These are phyloP conservation scores for Xylariaceae sp. DNA, from an alignment of 2,329 filamentous ascomycete species.

Conservation along the genomic window DNA sequence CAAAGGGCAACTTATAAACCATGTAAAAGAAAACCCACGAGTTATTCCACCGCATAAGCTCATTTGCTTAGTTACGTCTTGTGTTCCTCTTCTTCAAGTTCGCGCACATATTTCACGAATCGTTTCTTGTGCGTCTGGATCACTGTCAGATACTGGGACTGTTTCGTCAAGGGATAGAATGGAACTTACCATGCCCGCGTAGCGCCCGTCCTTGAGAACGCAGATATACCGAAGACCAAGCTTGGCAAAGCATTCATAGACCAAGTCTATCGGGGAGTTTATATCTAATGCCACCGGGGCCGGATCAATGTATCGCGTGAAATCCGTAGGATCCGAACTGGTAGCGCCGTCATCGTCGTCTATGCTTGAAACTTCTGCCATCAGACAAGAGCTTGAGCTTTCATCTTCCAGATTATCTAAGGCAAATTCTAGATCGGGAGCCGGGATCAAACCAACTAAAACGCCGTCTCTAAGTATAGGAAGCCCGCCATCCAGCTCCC, in stretches of 20 bases:
- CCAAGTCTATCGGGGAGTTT: slow-evolving; percentile 84
- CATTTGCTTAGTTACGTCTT: slow-evolving; percentile 14
- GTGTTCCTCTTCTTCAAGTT: slow-evolving; percentile 59
- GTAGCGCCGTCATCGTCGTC: slow-evolving; percentile 59
- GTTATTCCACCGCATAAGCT: background rate
- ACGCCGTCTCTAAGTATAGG: slow-evolving; percentile 76
- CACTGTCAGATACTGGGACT: slow-evolving; percentile 16
- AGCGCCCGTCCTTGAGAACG: slow-evolving; percentile 77
- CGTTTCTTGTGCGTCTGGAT: slow-evolving; percentile 86
- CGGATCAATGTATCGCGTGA: slow-evolving; percentile 87
- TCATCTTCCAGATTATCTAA: slow-evolving; percentile 80
- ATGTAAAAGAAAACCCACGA: background rate
- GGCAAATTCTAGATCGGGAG: slow-evolving; percentile 88
- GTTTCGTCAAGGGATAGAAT: background rate
- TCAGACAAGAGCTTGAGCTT: slow-evolving; percentile 69
- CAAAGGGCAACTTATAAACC: background rate
- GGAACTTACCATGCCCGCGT: slow-evolving; percentile 73
- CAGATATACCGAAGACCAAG: slow-evolving; percentile 90
- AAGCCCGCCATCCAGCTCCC: slow-evolving; percentile 87
- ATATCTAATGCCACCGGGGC: slow-evolving; percentile 86
- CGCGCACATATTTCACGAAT: slow-evolving; percentile 91
- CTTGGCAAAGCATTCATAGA: slow-evolving; percentile 96
- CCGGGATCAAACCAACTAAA: slow-evolving; percentile 86
- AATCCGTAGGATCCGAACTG: slow-evolving; percentile 67
- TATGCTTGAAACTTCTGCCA: slow-evolving; percentile 63